These are phyloP conservation scores for Xerocomus cyaneibrunnescens DNA, from an alignment of 1,284 basidiomycete species.

Conservation along the genomic window DNA sequence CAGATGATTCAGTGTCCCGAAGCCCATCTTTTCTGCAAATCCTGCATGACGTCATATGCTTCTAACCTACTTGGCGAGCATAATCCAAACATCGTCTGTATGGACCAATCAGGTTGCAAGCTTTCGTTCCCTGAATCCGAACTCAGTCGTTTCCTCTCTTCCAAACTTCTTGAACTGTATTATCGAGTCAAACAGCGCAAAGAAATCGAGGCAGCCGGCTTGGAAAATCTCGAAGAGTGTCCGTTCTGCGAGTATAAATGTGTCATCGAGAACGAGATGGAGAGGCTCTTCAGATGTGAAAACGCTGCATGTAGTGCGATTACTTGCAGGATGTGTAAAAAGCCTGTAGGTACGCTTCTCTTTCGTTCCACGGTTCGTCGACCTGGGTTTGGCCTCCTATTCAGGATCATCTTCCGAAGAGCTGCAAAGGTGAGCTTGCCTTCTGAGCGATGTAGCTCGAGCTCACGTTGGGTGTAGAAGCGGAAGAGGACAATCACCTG, in stretches of 20 bases:
- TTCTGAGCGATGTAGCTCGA: background rate
- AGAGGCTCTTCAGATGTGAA: slow-evolving; percentile 79
- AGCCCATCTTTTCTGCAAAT: slow-evolving; percentile 70
- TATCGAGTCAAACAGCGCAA: slow-evolving; percentile 75
- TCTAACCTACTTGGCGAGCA: slow-evolving; percentile 51
- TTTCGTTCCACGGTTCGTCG: background rate
- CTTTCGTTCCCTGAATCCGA: slow-evolving; percentile 67
- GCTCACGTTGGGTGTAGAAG: slow-evolving; percentile 44
- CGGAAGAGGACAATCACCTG: slow-evolving; percentile 68
- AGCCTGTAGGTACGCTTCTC: slow-evolving; percentile 47
- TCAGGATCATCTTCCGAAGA: slow-evolving; percentile 84
- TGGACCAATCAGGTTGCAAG: slow-evolving; percentile 76
- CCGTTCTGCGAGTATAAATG: slow-evolving; percentile 85
- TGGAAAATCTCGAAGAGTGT: slow-evolving; percentile 80
- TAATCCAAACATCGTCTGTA: slow-evolving; percentile 64
- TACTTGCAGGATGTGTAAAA: slow-evolving; percentile 77
- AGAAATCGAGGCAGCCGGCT: slow-evolving; percentile 70
- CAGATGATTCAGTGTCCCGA: slow-evolving; percentile 85
- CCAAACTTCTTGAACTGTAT: slow-evolving; percentile 66
- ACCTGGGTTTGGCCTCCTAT: background rate
- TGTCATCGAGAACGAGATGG: slow-evolving; percentile 74
- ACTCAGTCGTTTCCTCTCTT: slow-evolving; percentile 58
- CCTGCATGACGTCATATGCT: slow-evolving; percentile 55
- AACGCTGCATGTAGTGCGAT: slow-evolving; percentile 70
- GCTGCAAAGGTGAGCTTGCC: slow-evolving; percentile 63